phyloP scores from a whole-genome alignment of 805 yeast genomes.

The Torulaspora gathmanii region DNA sequence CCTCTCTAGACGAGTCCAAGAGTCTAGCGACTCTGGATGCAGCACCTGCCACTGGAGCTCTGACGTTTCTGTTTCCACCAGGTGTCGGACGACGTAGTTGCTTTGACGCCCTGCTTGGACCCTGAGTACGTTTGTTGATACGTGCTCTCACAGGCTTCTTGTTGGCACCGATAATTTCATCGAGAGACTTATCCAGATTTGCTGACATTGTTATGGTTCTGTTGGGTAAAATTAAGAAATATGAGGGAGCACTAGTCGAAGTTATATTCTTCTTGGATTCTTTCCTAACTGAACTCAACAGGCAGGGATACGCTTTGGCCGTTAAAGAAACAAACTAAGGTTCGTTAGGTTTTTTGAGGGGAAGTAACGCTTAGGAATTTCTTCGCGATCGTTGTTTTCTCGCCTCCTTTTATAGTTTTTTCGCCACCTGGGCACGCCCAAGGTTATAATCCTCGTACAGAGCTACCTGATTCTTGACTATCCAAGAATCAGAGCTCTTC shows the following conservation, averaged over 20 bases:
- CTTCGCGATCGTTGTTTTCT: not conserved
- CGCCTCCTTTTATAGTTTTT: conserved; percentile 6
- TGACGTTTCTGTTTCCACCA: conserved; percentile 21
- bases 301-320: conserved; percentile 4
- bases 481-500: no score
- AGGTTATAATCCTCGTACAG: no score
- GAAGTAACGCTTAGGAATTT: not conserved
- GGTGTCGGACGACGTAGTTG: conserved; percentile 33
- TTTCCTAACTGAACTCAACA: conserved; percentile 5
- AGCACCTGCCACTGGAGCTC: conserved; percentile 31
- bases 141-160: conserved; percentile 37
- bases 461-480: no score
- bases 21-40: conserved; percentile 38
- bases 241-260: conserved; percentile 8
- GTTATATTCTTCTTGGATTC: not conserved
- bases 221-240: conserved; percentile 5
- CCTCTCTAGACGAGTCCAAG: conserved; percentile 53
- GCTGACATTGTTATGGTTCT: conserved; percentile 52
- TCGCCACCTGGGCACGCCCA: not conserved
- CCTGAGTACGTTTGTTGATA: conserved; percentile 36
- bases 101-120: conserved; percentile 34
- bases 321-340: conserved; percentile 2
- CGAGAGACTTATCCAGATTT: conserved; percentile 86
- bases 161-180: conserved; percentile 79
- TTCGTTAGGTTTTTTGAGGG: not conserved